Base-by-base conservation (phyloP, 768 basidiomycete species). In the Russula dissimulans region DNA sequence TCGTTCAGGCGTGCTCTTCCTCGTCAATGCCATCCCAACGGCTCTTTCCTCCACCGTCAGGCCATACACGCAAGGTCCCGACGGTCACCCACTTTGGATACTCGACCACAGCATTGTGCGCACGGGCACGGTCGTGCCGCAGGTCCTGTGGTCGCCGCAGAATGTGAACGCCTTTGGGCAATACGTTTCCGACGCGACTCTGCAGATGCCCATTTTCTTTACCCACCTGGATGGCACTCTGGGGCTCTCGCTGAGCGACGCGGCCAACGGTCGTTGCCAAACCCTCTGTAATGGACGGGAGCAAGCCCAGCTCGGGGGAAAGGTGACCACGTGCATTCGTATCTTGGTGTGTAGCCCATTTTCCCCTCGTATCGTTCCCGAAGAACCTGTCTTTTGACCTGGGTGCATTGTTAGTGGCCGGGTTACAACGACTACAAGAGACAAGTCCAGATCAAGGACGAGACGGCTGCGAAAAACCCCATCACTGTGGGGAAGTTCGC, bases 171-270 rank as follows among this genome's bases (percentile, higher is more conserved):
- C 60, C 46, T 29, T 41, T 2, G 55, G 11, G 17, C 47, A 50
- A 50, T 38, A 62, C 34, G 61, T 62, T 17, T 26, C 22, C 26
- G 54, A 52, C 3, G 61, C 61, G 17, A 14, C 18, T 15, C 26
- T 62, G 15, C 51, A 62, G 29, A 17, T 59, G 52, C 61, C 61
- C 2, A 60, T 62, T 32, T 62, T 60, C 61, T 62, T 62, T n/a
- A 6, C 22, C 32, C 61, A 49, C 18, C 8, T 14, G 9, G 39
- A 54, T 14, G 61, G 61, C 41, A 3, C 22, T 12, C 29, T 62
- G 15, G 61, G 61, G 1, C 41, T 62, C 2, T 44, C 61, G 15
- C 18, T 60, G 22, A 34, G 36, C 2, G 57, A 53, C n/a, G 56
- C 60, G 6, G 44, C 18, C 22, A 47, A 57, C 18, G 51, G 50